phyloP scores from a whole-genome alignment of 1,139 yeast genomes.

The Ashbya aceris region DNA sequence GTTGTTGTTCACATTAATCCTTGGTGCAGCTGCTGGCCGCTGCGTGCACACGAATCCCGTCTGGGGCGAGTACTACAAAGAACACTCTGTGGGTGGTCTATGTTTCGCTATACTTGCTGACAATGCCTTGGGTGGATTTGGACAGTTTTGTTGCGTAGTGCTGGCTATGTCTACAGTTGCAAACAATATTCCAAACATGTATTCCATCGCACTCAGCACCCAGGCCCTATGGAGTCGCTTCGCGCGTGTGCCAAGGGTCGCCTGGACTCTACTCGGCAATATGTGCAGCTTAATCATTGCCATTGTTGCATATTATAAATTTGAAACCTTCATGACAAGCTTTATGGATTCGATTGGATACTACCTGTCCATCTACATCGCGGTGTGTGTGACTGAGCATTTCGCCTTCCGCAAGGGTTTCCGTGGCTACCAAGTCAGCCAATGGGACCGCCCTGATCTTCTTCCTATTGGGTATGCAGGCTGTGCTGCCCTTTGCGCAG shows the following conservation, averaged over 20 bases:
- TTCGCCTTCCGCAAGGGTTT: conserved; percentile 61
- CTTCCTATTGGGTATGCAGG: conserved; percentile 78
- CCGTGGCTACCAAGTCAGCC: conserved; percentile 51
- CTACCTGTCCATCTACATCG: conserved; percentile 79
- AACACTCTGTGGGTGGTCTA: conserved; percentile 65
- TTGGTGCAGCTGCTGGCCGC: conserved; percentile 84
- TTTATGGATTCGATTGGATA: conserved; percentile 88
- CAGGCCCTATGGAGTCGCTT: conserved; percentile 75
- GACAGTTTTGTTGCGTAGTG: conserved; percentile 79
- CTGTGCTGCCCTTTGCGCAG: conserved; percentile 65
- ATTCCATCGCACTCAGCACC: conserved; percentile 76
- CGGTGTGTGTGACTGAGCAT: conserved; percentile 68
- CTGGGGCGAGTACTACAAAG: conserved; percentile 38
- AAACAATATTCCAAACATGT: conserved; percentile 87
- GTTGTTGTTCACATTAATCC: conserved; percentile 58
- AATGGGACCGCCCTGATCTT: conserved; percentile 45
- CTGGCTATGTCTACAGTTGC: conserved; percentile 79
- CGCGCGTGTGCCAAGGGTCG: conserved; percentile 63
- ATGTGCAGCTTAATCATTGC: conserved; percentile 73
- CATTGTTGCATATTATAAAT: conserved; percentile 76
- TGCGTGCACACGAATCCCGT: conserved; percentile 36
- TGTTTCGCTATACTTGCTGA: conserved; percentile 68
- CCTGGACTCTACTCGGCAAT: conserved; percentile 75
- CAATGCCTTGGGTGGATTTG: conserved; percentile 78
- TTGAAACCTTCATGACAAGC: conserved; percentile 63